Conservation (phyloP, 768 basidiomycete species). For the Mycena vitilis region DNA sequence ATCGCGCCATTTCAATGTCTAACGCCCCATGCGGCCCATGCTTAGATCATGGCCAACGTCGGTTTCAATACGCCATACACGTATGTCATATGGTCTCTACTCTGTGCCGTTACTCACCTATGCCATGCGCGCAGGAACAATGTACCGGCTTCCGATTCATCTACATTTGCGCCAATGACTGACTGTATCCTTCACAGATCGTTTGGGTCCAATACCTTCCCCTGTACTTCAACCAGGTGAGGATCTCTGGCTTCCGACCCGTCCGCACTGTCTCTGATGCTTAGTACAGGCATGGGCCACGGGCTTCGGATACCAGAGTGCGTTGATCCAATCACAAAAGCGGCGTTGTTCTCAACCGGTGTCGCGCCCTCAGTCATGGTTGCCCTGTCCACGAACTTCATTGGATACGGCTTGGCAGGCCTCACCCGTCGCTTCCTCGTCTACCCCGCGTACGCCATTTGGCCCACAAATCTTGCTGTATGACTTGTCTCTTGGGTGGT, state of each 20-base stretch:
- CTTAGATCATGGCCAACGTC: conserved; percentile 64
- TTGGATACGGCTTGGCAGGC: conserved; percentile 63
- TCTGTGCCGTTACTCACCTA: conserved; percentile 36
- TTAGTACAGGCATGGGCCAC: conserved; percentile 42
- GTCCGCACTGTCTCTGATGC: too few relatives aligned
- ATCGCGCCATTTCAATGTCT: background rate
- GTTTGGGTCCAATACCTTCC: conserved; percentile 67
- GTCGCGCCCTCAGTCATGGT: conserved; percentile 38
- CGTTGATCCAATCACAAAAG: too few relatives aligned
- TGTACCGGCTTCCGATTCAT: background rate
- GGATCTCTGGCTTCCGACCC: too few relatives aligned
- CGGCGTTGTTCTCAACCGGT: too few relatives aligned
- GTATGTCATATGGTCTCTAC: conserved; percentile 43
- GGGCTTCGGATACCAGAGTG: conserved; percentile 50
- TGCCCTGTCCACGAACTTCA: conserved; percentile 56
- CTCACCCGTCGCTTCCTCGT: conserved; percentile 67
- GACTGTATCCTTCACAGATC: conserved; percentile 52
- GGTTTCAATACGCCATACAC: conserved; percentile 59
- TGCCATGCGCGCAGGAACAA: conserved; percentile 15
- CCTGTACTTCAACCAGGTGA: conserved; percentile 41
- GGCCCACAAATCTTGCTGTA: conserved; percentile 34
- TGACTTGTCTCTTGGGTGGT: background rate
- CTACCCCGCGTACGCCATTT: conserved; percentile 67
- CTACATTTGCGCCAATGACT: background rate
- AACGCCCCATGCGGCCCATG: background rate